A percentile compares a stretch with the other conserved stretches of the same genome.
Evolutionary conservation across 495 filamentous ascomycete species (phyloP).

Genomic region (Rostrohypoxylon terebratum): DNA sequence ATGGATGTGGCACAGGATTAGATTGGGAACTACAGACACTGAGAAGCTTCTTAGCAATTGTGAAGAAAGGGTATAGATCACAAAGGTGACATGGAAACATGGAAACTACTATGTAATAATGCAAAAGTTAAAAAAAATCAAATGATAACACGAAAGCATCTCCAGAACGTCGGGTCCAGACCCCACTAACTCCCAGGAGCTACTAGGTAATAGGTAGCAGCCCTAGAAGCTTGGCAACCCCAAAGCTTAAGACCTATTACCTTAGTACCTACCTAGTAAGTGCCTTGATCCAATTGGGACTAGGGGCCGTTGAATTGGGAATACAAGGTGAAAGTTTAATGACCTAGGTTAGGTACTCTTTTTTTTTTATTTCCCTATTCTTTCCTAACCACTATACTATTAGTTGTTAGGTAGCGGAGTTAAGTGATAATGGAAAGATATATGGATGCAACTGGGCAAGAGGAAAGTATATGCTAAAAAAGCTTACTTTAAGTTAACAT

Average conservation of each 20-base stretch:
- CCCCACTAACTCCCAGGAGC: slow-evolving; percentile 17
- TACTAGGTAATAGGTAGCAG: slow-evolving; percentile 2
- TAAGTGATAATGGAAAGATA: too few species aligned
- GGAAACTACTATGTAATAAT: too few species aligned
- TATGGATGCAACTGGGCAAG: too few species aligned
- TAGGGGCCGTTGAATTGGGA: too few species aligned
- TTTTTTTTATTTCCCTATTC: too few species aligned
- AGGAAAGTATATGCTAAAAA: too few species aligned
- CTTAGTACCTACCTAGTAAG: neutral
- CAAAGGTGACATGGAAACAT: neutral
- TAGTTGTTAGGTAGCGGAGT: too few species aligned
- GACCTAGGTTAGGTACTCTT: too few species aligned
- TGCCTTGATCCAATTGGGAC: neutral
- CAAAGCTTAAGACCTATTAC: neutral
- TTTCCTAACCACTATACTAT: too few species aligned
- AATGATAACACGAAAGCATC: slow-evolving; percentile 37
- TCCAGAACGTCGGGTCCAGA: slow-evolving; percentile 21
- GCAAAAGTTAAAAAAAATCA: neutral
- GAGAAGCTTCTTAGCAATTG: neutral
- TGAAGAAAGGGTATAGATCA: neutral
- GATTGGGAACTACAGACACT: neutral
- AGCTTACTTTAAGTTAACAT: too few species aligned
- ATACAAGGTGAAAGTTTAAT: too few species aligned
- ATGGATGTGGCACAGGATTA: slow-evolving; percentile 10
- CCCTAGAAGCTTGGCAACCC: slow-evolving; percentile 8